Evolutionary conservation across 306 rosid genomes (phyloP).

Genomic region (Calophaca sinica): DNA sequence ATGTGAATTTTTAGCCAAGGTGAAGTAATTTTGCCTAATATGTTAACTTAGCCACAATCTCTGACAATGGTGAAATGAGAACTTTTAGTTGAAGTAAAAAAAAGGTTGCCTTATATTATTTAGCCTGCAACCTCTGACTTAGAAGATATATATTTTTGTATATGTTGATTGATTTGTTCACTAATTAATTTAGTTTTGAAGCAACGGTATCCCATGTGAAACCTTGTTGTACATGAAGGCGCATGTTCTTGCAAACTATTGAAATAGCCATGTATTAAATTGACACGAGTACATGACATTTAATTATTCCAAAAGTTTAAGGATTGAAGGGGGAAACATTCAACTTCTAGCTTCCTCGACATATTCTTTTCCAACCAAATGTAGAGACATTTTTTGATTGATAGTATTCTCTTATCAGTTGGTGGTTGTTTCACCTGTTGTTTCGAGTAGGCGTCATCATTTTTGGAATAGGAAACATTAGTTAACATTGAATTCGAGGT

Average conservation of each 20-base stretch:
- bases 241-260: constrained; percentile 8
- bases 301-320: not conserved
- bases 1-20: no score
- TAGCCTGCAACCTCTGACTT: not conserved
- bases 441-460: not conserved
- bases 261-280: not conserved
- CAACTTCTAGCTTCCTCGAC: not conserved
- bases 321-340: constrained; percentile 19
- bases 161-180: no score
- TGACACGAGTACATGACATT: constrained; percentile 3
- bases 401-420: not conserved
- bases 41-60: no score
- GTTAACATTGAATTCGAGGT: not conserved
- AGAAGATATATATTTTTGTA: no score
- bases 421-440: not conserved
- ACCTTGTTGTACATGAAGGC: not conserved
- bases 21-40: no score
- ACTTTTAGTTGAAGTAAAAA: no score
- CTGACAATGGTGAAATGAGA: no score
- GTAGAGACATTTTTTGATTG: not conserved
- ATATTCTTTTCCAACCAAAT: constrained; percentile 12
- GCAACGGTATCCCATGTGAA: not conserved
- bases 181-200: no score
- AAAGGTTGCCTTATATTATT: no score
- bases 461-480: constrained; percentile 3